phyloP scores from a whole-genome alignment of 164 flowering plant species.

The Amborella trichopoda region DNA sequence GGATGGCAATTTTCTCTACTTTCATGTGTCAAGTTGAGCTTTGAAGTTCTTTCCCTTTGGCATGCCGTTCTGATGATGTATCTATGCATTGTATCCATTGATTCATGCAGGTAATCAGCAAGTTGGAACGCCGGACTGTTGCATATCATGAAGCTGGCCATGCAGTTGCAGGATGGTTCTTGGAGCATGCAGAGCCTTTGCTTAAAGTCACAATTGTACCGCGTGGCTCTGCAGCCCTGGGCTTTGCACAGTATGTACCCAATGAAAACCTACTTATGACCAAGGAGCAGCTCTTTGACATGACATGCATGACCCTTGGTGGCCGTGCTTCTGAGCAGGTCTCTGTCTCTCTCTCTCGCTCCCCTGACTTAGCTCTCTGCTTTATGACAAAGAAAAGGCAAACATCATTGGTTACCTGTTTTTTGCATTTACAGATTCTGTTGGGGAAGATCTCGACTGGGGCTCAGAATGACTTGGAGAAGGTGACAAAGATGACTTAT shows the following conservation, averaged over 20 bases:
- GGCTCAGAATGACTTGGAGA: constrained; percentile 91
- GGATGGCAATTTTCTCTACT: background rate
- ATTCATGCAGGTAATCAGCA: constrained; percentile 70
- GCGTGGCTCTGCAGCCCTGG: constrained; percentile 92
- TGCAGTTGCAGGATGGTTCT: constrained; percentile 89
- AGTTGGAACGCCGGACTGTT: constrained; percentile 72
- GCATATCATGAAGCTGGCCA: constrained; percentile 98
- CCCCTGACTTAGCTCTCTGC: background rate
- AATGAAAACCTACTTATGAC: constrained; percentile 91
- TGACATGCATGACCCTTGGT: constrained; percentile 98
- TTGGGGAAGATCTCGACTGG: constrained; percentile 91
- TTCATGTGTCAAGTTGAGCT: background rate
- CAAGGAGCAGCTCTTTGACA: constrained; percentile 89
- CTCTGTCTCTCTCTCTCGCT: background rate
- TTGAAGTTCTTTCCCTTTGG: background rate
- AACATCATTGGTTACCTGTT: background rate
- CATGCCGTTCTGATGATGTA: too few relatives aligned
- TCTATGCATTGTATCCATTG: too few relatives aligned
- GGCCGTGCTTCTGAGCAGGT: constrained; percentile 99
- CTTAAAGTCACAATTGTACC: constrained; percentile 94
- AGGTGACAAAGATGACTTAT: constrained; percentile 91
- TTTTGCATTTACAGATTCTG: constrained; percentile 40
- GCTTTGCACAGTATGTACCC: constrained; percentile 96
- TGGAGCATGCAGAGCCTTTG: constrained; percentile 86
- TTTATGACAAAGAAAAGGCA: background rate